Percentiles rank a stretch among this genome's conserved stretches.
These are phyloP conservation scores for Bolboschoenus planiculmis DNA, from an alignment of 176 grass and related monocot genomes.

Conservation along the genomic window DNA sequence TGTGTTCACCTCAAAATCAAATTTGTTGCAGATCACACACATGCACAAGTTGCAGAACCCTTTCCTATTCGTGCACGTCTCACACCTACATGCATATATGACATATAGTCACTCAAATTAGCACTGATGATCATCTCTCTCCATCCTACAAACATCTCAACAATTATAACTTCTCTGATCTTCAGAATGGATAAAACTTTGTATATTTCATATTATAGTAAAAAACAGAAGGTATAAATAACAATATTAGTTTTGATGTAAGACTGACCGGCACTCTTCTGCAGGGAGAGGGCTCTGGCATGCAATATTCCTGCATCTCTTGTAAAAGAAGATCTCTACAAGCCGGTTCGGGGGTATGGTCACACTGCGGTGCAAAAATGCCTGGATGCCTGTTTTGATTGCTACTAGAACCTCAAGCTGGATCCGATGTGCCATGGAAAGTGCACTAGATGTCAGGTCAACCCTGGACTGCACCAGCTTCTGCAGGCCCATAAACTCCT, in stretches of 20 bases:
- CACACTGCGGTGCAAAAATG: constrained; percentile 70
- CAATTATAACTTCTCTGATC: neutral
- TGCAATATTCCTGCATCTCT: constrained; percentile 76
- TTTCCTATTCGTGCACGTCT: constrained; percentile 43
- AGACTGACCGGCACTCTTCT: constrained; percentile 42
- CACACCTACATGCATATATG: constrained; percentile 26
- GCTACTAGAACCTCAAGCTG: constrained; percentile 78
- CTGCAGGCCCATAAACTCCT: constrained; percentile 68
- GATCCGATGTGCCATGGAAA: constrained; percentile 48
- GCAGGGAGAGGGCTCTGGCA: constrained; percentile 61
- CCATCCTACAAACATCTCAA: neutral
- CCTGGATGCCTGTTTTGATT: constrained; percentile 73
- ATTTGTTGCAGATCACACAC: constrained; percentile 82
- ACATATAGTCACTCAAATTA: neutral
- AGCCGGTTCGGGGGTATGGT: constrained; percentile 41
- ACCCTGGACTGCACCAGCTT: constrained; percentile 58
- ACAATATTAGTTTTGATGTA: neutral
- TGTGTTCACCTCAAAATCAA: constrained; percentile 86
- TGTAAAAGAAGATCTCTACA: constrained; percentile 61
- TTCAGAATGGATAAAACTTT: neutral
- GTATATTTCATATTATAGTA: neutral
- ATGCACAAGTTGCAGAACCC: constrained; percentile 89
- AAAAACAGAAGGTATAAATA: neutral
- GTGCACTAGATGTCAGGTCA: constrained; percentile 41
- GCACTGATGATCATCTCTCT: neutral